These are phyloP conservation scores for Boletus reticuloceps DNA, from an alignment of 768 basidiomycete genomes.

Conservation along the genomic window DNA sequence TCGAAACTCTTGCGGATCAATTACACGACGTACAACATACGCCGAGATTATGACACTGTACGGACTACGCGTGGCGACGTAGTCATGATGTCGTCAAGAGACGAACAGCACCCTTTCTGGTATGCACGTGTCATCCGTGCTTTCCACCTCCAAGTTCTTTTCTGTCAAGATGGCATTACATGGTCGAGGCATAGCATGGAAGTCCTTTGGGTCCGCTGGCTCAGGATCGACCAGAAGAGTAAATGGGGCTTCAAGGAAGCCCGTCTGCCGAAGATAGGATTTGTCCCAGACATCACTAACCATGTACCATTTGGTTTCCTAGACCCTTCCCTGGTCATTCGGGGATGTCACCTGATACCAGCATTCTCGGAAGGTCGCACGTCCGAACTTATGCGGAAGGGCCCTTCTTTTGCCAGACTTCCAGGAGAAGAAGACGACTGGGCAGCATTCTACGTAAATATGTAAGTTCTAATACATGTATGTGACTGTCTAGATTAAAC, in stretches of 20 bases:
- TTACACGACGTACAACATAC: no score
- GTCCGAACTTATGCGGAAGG: no score
- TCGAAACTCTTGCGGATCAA: neutral
- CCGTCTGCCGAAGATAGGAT: neutral
- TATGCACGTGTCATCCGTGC: neutral
- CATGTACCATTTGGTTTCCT: neutral
- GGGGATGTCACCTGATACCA: neutral
- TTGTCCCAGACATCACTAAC: neutral
- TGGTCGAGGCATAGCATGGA: neutral
- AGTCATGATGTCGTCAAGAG: conserved; percentile 11
- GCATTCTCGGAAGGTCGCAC: no score
- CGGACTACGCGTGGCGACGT: neutral
- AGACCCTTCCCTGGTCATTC: neutral
- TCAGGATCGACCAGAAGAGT: neutral
- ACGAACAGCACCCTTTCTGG: conserved; percentile 18
- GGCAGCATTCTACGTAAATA: no score
- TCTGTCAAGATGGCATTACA: neutral
- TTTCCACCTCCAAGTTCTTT: neutral
- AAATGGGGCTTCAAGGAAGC: neutral
- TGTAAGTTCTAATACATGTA: no score
- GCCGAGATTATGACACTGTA: neutral
- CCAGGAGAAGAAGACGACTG: no score
- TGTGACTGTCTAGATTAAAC: no score
- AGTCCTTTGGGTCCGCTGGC: neutral
- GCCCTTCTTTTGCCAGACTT: no score